Percentiles rank a stretch among this genome's conserved stretches.
Conservation (phyloP, 805 yeast genomes). For the Komagataella kurtzmanii region DNA sequence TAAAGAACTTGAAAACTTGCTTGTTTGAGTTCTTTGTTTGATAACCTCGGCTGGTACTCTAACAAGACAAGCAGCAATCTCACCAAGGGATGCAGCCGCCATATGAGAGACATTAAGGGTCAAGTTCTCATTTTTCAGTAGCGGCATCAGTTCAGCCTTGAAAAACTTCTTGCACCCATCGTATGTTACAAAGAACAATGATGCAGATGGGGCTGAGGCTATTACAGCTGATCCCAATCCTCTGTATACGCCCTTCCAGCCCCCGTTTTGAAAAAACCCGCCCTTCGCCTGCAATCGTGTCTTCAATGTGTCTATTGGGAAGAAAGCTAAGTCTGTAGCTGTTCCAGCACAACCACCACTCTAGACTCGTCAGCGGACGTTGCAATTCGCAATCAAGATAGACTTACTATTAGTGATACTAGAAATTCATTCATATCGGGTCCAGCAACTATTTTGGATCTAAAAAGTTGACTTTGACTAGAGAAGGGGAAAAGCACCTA, state of each 20-base stretch:
- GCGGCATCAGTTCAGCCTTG: conserved; percentile 8
- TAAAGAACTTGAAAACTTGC: conserved; percentile 41
- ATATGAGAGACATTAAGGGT: conserved; percentile 50
- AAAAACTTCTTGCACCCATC: conserved; percentile 48
- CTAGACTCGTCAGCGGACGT: conserved; percentile 8
- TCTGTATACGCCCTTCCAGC: conserved; percentile 78
- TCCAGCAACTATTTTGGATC: background rate
- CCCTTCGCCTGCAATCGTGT: conserved; percentile 93
- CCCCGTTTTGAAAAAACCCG: conserved; percentile 89
- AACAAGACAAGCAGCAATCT: conserved; percentile 83
- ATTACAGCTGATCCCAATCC: conserved; percentile 91
- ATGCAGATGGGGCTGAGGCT: conserved; percentile 87
- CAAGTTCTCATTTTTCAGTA: conserved; percentile 14
- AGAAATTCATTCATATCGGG: conserved; percentile 5
- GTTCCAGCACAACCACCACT: conserved; percentile 97
- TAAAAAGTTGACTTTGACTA: background rate
- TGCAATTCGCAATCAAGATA: background rate
- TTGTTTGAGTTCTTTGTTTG: conserved; percentile 87
- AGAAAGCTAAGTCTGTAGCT: conserved; percentile 84
- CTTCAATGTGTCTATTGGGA: conserved; percentile 92
- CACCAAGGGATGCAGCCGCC: conserved; percentile 83
- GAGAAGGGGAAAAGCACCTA: background rate
- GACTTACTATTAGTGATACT: conserved; percentile 9
- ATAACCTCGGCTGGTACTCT: conserved; percentile 96
- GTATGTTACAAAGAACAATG: conserved; percentile 71